Conservation (phyloP, 495 filamentous ascomycete species). For the Penicillium paxilli region DNA sequence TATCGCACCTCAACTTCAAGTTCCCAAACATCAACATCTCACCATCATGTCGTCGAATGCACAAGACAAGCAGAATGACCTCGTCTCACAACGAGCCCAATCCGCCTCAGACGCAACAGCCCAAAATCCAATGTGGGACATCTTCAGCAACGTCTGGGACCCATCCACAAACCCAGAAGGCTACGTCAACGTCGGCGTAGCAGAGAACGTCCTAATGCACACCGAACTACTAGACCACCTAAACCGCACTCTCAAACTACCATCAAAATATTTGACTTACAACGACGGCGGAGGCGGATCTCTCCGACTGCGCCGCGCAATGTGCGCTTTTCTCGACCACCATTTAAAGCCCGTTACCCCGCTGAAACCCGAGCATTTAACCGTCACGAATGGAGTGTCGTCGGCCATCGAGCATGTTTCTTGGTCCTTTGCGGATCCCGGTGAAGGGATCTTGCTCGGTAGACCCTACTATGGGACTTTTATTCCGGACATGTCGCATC, state of each 20-base stretch:
- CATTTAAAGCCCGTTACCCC: constrained; percentile 40
- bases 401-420: constrained; percentile 46
- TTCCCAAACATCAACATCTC: too few relatives aligned
- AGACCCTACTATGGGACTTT: constrained; percentile 54
- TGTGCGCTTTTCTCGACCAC: constrained; percentile 46
- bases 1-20: too few relatives aligned
- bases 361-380: constrained; percentile 39
- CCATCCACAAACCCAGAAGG: constrained; percentile 30
- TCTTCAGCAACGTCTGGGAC: constrained; percentile 26
- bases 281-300: constrained; percentile 37
- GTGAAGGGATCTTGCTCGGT: constrained; percentile 52
- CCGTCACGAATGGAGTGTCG: constrained; percentile 50
- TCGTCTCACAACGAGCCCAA: constrained; percentile 23
- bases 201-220: constrained; percentile 44
- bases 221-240: constrained; percentile 30
- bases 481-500: constrained; percentile 29
- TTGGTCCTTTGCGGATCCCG: constrained; percentile 42
- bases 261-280: constrained; percentile 43
- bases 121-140: constrained; percentile 25
- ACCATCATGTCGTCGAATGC: not conserved
- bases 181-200: constrained; percentile 40
- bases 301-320: constrained; percentile 33
- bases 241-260: constrained; percentile 31
- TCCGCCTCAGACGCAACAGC: constrained; percentile 6
- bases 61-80: not conserved